Conservation (phyloP, 129 eudicot genomes). For the Escallonia rubra region DNA sequence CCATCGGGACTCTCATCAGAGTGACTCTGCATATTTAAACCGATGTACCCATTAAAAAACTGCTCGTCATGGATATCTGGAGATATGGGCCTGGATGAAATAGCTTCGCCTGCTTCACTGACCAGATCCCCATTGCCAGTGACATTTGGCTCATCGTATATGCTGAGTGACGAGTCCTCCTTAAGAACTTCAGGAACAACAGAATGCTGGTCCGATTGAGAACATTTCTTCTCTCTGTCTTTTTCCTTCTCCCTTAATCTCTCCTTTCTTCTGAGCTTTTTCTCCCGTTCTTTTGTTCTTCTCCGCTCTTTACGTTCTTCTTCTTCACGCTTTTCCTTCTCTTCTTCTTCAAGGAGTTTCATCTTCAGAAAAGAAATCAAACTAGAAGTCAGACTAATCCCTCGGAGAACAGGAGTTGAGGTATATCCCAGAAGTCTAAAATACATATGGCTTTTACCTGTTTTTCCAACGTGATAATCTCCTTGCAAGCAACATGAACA, state of each 20-base stretch:
- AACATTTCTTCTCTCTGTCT: slow-evolving; percentile 51
- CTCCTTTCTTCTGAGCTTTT: slow-evolving; percentile 88
- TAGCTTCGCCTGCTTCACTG: slow-evolving; percentile 49
- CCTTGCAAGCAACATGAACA: slow-evolving; percentile 89
- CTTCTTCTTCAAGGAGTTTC: slow-evolving; percentile 98
- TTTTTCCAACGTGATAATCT: slow-evolving; percentile 78
- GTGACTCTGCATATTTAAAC: slow-evolving; percentile 15
- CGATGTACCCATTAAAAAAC: slow-evolving; percentile 24
- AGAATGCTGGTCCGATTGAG: slow-evolving; percentile 26
- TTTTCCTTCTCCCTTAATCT: slow-evolving; percentile 71
- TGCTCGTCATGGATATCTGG: slow-evolving; percentile 45
- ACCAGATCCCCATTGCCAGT: slow-evolving; percentile 29
- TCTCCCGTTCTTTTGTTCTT: slow-evolving; percentile 81
- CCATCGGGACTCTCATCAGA: slow-evolving; percentile 33
- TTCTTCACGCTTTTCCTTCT: slow-evolving; percentile 91
- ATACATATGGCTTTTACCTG: slow-evolving; percentile 44
- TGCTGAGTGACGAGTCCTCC: slow-evolving; percentile 32
- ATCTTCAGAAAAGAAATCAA: slow-evolving; percentile 33
- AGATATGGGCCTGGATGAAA: slow-evolving; percentile 39
- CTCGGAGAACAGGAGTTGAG: not conserved
- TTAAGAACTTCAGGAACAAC: slow-evolving; percentile 19
- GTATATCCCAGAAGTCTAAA: no score
- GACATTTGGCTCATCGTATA: slow-evolving; percentile 35
- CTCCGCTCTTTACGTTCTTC: slow-evolving; percentile 90
- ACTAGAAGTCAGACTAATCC: not conserved